Evolutionary conservation across 768 basidiomycete species (phyloP), one percentile per base, ranked within the genome.

Genomic region (Macrolepiota fuliginosa): DNA sequence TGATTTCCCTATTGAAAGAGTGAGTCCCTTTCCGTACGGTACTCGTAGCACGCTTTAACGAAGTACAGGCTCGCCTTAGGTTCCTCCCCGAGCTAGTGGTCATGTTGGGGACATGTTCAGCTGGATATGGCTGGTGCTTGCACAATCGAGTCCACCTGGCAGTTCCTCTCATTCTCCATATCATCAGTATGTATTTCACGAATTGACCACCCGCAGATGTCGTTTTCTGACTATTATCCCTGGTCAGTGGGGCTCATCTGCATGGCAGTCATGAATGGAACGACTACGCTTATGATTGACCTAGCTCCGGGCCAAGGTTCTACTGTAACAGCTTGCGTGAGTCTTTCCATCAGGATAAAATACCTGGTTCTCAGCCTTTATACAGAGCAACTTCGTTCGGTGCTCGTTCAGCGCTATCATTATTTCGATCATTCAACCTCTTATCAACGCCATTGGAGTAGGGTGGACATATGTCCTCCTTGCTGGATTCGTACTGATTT

Each of bases 401-500:
- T 89, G 88, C 68, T 75, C 77, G 1, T 64, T 89, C 40, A 84
- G 84, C 50, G 89, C 89, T 1, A 76, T 74, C 0, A 67, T 82
- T 35, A 84, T 91, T 4, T 85, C 90, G 1, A 77, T 87, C 17
- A 83, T 91, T 45, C 81, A 90, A 57, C 70, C 84, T 11, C 81
- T 90, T 25, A 73, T 90, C 35, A 76, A 77, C 17, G 81, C 77
- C 2, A 73, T 92, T n/a, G 84, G 85, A 9, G 65, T 79, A 2
- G 89, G 89, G 4, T 91, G 87, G 87, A 84, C 89, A 3, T 91
- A 88, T 65, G 77, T 85, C 35, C 71, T 91, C 17, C 76, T 90
- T 15, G 80, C 76, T 2, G 81, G 79, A 5, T 66, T 89, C 25
- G 74, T 77, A 58, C 62, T 83, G 7, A 66, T 81, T 0, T 73